Evolutionary conservation across 441 rosid genomes (phyloP), one percentile per base, ranked within the genome.

Genomic region (Pelargonium exstipulatum): DNA sequence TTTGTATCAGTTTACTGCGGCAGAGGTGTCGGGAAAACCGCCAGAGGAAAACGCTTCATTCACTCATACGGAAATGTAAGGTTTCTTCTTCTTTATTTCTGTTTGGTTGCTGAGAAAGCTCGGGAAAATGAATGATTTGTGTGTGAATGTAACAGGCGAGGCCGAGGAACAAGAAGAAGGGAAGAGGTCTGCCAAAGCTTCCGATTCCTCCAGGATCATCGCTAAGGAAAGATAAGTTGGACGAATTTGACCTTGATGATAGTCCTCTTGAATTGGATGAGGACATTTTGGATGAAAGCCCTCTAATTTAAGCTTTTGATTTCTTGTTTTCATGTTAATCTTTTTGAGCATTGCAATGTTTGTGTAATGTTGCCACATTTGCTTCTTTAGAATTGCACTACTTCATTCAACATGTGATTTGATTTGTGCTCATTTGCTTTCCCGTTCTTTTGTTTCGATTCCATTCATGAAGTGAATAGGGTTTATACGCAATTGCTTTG

Each of bases 31-130:
- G 24, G 61, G 46, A 69, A 46, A 5, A 69, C 72, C 16, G 72
- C 66, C 14, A 62, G 62, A 61, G 66, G 71, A 68, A 68, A 68
- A 5, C 71, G 71, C 13, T 68, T 68, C 37, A 55, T 12, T 13
- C 60, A 26, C 64, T 69, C 60, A 14, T 45, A 7, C 10, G 66
- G 72, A 45, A 61, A 68, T 37, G 64, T 55, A 45, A 55, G 71
- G 4, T 3, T 17, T 16, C 17, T 16, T 68, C 37, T 24, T 0
- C 6, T 3, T 61, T 14, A 17, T 57, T 20, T 14, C 62, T 57
- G 24, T 57, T 57, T 57, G 62, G 62, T 1, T 57, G 29, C 62
- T 20, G 29, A 57, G 62, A 18, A 61, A 61, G 7, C 40, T 26
- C 2, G 35, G 64, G 64, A 61, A 61, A 26, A 9, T 57, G 9